Evolutionary conservation across 1,284 basidiomycete species (phyloP).

Genomic region (Stygiomarasmius scandens): DNA sequence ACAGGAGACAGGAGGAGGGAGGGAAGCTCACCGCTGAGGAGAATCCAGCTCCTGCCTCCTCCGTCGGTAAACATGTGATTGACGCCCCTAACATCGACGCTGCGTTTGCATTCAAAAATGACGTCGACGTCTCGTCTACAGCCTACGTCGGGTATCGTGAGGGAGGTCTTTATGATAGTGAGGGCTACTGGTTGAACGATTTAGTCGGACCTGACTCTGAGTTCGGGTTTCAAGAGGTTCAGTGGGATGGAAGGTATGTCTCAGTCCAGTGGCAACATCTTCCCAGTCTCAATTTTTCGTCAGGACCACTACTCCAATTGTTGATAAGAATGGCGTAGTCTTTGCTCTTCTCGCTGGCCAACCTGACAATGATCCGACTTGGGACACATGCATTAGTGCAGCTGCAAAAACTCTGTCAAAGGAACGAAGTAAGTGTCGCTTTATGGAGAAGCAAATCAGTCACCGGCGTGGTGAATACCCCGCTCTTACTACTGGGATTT

Average conservation of each 20-base stretch:
- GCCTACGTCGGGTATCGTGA: too few species aligned
- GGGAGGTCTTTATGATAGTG: not conserved
- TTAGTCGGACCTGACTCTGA: not conserved
- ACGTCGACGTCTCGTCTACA: too few species aligned
- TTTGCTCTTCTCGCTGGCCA: not conserved
- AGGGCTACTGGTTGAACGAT: not conserved
- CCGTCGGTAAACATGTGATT: too few species aligned
- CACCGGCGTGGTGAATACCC: conserved; percentile 11
- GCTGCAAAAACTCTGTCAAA: not conserved
- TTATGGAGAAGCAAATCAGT: not conserved
- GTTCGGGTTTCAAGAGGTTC: not conserved
- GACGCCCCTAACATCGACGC: too few species aligned
- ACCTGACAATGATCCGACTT: not conserved
- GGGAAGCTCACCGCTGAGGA: too few species aligned
- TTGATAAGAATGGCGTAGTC: not conserved
- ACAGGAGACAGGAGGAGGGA: too few species aligned
- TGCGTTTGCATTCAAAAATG: too few species aligned
- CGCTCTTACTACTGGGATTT: conserved; percentile 3
- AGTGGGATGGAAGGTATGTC: conserved; percentile 8
- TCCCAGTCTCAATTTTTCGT: not conserved
- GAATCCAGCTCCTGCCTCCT: too few species aligned
- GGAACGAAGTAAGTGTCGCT: not conserved
- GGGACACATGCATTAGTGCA: not conserved
- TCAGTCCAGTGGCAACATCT: too few species aligned
- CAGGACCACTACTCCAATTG: not conserved